Evolutionary conservation across 495 filamentous ascomycete genomes (phyloP), one percentile per base, ranked within the genome.

Genomic region (Penicillium flavigenum): DNA sequence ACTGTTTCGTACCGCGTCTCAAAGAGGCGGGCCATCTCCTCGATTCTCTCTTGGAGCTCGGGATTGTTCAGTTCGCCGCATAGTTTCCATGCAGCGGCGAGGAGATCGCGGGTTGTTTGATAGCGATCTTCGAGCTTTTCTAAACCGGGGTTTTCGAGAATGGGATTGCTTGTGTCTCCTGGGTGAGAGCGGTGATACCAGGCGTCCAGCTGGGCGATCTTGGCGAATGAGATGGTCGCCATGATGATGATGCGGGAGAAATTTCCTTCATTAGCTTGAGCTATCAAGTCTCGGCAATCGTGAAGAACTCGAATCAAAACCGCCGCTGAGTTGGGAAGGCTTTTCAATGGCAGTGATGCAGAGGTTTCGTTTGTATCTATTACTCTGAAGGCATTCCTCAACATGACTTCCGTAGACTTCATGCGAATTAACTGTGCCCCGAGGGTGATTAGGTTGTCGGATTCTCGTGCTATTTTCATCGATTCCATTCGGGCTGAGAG

Each of bases 1-100:
- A 62, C 54, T 19, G 2, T 34, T 9, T 62, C 54, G 14, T 62
- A 62, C 6, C 50, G 59, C 14, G 59, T 47, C 17, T 62, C 45
- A 14, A 16, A 62, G 17, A 58, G 47, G 9, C 46, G 36, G 27
- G 22, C 10, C 49, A 62, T 62, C n/a, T 54, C 59, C n/a, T 54
- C 14, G 10, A 54, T 39, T 12, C 42, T n/a, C 10, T 62, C 42
- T 45, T 47, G 26, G n/a, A 62, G 55, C 22, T 58, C 59, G 1
- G 26, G 8, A 8, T 38, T 51, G 29, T 54, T 52, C n/a, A 61
- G 50, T 46, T 9, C 10, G 4, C 51, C 34, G 29, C 59, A 61
- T 54, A 54, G 50, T 38, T 50, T 39, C 5, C 54, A 45, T 0
- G 59, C 54, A 45, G 2, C 12, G 20, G 17, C 20, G 4, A 61